Evolutionary conservation across 805 yeast species (phyloP), one percentile per base, ranked within the genome.

Genomic region (Saturnispora besseyi): DNA sequence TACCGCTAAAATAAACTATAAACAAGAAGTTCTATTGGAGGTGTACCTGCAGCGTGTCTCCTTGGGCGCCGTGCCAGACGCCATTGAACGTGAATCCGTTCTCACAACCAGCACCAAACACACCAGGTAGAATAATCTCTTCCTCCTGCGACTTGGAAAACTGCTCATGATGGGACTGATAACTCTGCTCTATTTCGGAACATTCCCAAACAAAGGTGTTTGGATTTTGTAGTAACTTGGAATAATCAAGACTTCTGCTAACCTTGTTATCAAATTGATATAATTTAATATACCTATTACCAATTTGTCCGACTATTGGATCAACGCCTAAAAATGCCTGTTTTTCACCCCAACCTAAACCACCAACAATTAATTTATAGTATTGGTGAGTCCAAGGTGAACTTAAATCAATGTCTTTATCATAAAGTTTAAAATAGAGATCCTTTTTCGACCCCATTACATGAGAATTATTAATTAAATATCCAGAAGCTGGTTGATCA

Each of bases 341-440:
- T 50, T 82, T 76, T 29, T 81, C 77, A 1, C 87, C 86, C 88
- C 88, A 83, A 2, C 82, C 81, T 2, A 87, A 84, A 2, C 89
- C 89, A 4, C 89, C 89, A 5, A 87, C 89, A 33, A 79, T 70
- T 21, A 83, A 80, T 58, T 77, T 75, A 60, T 67, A 75, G 48
- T 72, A 66, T 48, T 61, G 57, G 4, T 63, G 58, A 36, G 49
- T 53, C 48, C 57, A 53, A 53, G 48, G 47, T 3, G 29, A 4
- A 1, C 8, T 47, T 3, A 48, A 37, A 3, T 44, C 34, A 0
- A 24, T 21, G 3, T 33, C 38, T 2, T 45, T 38, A 21, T 57
- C 46, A 15, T 47, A 52, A 4, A 64, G 44, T 42, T 57, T 53
- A 32, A 62, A 50, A 32, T 54, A 62, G 12, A 60, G 49, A 30